Base-by-base conservation (phyloP, 306 rosid genomes). In the Cicer arietinum region DNA sequence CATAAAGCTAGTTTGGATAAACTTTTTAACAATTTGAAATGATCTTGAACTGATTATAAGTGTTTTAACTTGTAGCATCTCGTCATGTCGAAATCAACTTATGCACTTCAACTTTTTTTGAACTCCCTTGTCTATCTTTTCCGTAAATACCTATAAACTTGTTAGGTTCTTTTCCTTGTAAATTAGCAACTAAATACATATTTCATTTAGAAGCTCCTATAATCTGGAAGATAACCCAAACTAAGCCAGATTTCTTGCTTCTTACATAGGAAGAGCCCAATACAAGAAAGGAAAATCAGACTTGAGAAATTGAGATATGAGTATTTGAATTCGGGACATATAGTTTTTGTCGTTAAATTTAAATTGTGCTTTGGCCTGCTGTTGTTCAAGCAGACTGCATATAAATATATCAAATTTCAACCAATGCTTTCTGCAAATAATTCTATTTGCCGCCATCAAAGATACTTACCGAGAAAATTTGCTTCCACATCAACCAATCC, bases 401-500 rank as follows among this genome's bases (percentile, higher is more conserved):
- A 76, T 10, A 62, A 80, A 77, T 60, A 17, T 67, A 43, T 63
- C 60, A 10, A n/a, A 30, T 30, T 42, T 43, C 10, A 6, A 46
- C 56, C 54, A 45, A 48, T 51, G 52, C 60, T 67, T 60, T 62
- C 45, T 61, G 7, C 54, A 10, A 13, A 8, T 41, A 53, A 11
- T 6, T 42, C 8, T 18, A 17, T 18, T 42, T 20, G 65, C 47
- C n/a, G 17, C 30, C 61, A 56, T 20, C 35, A 13, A 4, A 73
- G 35, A 58, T 71, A 70, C 86, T 71, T 75, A 94, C 99, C 97
- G 47, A 94, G 90, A 87, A 90, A 94, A 85, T 94, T 94, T 79
- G 90, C 97, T 82, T 94, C 99, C 48, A 93, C 98, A 80, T 93
- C 98, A 53, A 93, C 89, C 88, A 93, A 66, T 77, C 95, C 98